Base-by-base conservation (phyloP, 1,284 basidiomycete species). In the Phlebopus sp. region DNA sequence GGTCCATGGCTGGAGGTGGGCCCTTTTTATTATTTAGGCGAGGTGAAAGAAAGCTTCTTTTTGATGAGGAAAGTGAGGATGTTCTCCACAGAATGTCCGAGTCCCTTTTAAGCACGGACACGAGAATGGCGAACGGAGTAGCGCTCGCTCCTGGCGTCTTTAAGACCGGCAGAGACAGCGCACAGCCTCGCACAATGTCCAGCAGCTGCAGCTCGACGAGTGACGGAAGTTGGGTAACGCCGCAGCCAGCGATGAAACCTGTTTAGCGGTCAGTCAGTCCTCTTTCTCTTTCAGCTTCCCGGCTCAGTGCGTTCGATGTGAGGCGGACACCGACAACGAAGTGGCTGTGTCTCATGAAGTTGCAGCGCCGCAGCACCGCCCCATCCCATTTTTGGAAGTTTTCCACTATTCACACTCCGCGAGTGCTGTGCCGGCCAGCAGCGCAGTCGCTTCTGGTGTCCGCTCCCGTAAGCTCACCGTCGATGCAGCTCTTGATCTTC, bases 21-120 rank as follows among this genome's bases (percentile, higher is more conserved):
- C 60, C 57, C 50, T 64, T 62, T 64, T 64, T 68, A 68, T 67
- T 66, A 54, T 62, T 68, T 67, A 67, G 52, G 62, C 62, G 62
- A 68, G 64, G 64, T 64, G 64, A 63, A 54, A 41, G 47, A 54
- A 46, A 54, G 51, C 59, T 67, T 67, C 60, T 62, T 64, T 65
- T 58, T 64, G 62, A 68, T 68, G 57, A 67, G 64, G 57, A 60
- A 36, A n/a, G n/a, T 47, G 35, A 25, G 49, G 45, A 31, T 47
- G 60, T 62, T 66, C 62, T 66, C 34, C 0, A 50, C 41, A 62
- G 62, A 64, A 62, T 32, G 41, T 51, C 48, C 46, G 45, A 32
- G 41, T 21, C 34, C 48, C 44, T 55, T 58, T 51, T 42, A 30
- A 44, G 47, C 35, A 30, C 30, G 21, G n/a, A 5, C 31, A 55